A percentile compares a stretch with the other conserved stretches of the same genome.
phyloP scores from a whole-genome alignment of 1,139 yeast genomes.

The Kurtzmaniella quercitrusa region DNA sequence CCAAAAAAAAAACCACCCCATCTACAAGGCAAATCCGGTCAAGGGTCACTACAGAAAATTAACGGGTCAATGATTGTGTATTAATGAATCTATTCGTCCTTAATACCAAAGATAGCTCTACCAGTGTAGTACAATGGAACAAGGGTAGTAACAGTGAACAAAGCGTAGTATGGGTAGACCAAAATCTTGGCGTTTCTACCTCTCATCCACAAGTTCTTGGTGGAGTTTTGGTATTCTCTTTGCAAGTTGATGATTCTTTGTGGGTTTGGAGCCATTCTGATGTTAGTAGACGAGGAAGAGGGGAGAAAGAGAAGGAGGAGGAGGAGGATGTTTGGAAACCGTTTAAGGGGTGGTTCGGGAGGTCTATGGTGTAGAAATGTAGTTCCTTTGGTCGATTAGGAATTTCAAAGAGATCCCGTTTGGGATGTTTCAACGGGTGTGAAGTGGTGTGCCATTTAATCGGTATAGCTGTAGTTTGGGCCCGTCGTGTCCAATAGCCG shows the following conservation, averaged over 20 bases:
- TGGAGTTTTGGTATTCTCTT: constrained; percentile 67
- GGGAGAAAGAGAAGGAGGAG: no score
- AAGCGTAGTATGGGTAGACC: constrained; percentile 86
- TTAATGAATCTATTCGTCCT: constrained; percentile 36
- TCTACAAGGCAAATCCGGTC: background rate
- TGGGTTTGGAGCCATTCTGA: constrained; percentile 24
- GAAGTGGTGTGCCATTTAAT: no score
- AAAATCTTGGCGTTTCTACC: constrained; percentile 69
- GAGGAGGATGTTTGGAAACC: no score
- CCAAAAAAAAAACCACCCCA: no score
- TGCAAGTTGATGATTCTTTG: constrained; percentile 72
- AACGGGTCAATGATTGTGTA: background rate
- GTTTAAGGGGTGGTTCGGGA: no score
- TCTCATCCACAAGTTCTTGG: constrained; percentile 75
- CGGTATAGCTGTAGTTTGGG: no score
- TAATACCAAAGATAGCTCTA: constrained; percentile 72
- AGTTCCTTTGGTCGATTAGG: no score
- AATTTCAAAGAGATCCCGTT: no score
- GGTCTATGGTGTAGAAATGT: no score
- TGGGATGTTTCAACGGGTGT: no score
- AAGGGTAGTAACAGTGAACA: constrained; percentile 69
- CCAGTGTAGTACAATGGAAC: constrained; percentile 73
- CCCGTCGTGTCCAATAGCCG: no score
- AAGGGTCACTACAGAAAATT: background rate
- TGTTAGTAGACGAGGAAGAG: background rate